These are phyloP conservation scores for Delphinella strobiligena DNA, from an alignment of 2,329 filamentous ascomycete species.

Conservation along the genomic window DNA sequence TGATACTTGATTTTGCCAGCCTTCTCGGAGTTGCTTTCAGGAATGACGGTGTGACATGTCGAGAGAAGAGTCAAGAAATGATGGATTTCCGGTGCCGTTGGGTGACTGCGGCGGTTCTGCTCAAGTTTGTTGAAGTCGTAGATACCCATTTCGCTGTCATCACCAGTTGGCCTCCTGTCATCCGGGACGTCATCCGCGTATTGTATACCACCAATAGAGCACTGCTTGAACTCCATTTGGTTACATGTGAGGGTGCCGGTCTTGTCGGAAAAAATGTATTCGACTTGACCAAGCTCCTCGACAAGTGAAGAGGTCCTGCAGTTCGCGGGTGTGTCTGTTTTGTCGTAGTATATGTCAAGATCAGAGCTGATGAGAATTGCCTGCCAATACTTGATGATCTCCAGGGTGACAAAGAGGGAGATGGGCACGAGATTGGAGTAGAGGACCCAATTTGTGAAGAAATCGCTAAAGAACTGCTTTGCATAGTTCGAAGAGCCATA, in stretches of 20 bases:
- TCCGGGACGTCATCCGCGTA: constrained; percentile 89
- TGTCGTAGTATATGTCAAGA: constrained; percentile 94
- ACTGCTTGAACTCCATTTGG: constrained; percentile 97
- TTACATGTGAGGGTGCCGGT: constrained; percentile 97
- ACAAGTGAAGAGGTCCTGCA: constrained; percentile 94
- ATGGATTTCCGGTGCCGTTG: constrained; percentile 50
- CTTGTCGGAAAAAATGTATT: constrained; percentile 98
- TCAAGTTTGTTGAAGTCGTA: constrained; percentile 70
- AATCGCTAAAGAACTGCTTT: constrained; percentile 78
- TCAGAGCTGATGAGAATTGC: constrained; percentile 97
- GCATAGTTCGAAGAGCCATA: constrained; percentile 55
- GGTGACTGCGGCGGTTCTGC: constrained; percentile 53
- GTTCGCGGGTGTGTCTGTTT: constrained; percentile 87
- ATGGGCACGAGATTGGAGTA: constrained; percentile 96
- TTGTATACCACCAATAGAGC: constrained; percentile 82
- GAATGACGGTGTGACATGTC: constrained; percentile 95
- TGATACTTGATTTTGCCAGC: constrained; percentile 86
- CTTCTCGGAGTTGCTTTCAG: constrained; percentile 70
- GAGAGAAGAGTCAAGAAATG: constrained; percentile 81
- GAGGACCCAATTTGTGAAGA: constrained; percentile 96
- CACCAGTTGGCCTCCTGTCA: constrained; percentile 62
- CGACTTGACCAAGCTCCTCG: constrained; percentile 94
- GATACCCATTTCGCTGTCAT: constrained; percentile 66
- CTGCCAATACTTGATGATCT: constrained; percentile 96
- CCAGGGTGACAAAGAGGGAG: constrained; percentile 92